Evolutionary conservation across 352 stramenopile species (phyloP).

Genomic region (Pythium monospermum): DNA sequence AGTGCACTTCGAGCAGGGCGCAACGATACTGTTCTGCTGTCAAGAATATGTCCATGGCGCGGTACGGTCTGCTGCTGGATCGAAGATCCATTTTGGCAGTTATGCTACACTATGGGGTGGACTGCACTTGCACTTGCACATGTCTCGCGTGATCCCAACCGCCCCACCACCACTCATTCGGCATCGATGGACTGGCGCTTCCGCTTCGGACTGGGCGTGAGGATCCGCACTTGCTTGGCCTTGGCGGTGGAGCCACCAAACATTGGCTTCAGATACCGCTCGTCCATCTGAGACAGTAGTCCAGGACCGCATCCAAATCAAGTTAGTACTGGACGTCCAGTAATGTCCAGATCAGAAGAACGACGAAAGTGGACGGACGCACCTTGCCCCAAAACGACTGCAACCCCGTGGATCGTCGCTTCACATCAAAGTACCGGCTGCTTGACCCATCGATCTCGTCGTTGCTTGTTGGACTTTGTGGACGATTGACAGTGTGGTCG

Average conservation of each 20-base stretch:
- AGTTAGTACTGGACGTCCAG: neutral
- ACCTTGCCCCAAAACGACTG: slow-evolving; percentile 70
- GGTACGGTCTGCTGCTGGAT: too few relatives aligned
- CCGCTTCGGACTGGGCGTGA: neutral
- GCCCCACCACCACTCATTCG: too few relatives aligned
- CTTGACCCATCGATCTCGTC: slow-evolving; percentile 9
- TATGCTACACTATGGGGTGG: too few relatives aligned
- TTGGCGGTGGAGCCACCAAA: slow-evolving; percentile 45
- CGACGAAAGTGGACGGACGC: neutral
- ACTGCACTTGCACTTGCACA: too few relatives aligned
- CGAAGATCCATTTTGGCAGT: too few relatives aligned
- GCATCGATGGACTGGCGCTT: slow-evolving; percentile 19
- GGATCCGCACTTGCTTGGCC: slow-evolving; percentile 11
- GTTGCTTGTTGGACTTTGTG: slow-evolving; percentile 19
- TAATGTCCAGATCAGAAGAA: neutral
- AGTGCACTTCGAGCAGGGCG: too few relatives aligned
- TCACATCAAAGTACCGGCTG: slow-evolving; percentile 20
- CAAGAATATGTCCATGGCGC: too few relatives aligned
- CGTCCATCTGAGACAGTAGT: slow-evolving; percentile 64
- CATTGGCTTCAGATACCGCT: slow-evolving; percentile 62
- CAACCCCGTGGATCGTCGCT: slow-evolving; percentile 28
- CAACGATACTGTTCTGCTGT: too few relatives aligned
- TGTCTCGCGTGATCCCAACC: too few relatives aligned
- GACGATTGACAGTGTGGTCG: slow-evolving; percentile 27
- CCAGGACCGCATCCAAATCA: neutral